Percentiles rank a stretch among this genome's conserved stretches.
These are phyloP conservation scores for Nitzschia palea DNA, from an alignment of 108 stramenopile species.

Conservation along the genomic window DNA sequence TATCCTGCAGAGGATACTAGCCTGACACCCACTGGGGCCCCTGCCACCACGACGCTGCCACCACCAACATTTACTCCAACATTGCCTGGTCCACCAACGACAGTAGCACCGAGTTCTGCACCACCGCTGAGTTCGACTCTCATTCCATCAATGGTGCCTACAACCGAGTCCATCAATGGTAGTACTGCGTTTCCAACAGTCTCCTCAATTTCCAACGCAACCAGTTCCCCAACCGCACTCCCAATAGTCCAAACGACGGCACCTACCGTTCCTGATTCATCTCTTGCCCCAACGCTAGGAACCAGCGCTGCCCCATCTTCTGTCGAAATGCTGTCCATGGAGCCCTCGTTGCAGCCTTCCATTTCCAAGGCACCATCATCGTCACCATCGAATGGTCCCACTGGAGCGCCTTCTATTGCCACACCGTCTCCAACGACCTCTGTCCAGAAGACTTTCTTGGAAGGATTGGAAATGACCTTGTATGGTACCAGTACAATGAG, in stretches of 20 bases:
- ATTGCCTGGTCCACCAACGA: not conserved
- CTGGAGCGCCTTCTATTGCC: not conserved
- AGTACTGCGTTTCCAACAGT: not conserved
- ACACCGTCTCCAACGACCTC: not conserved
- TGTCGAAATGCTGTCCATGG: too few relatives aligned
- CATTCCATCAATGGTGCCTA: not conserved
- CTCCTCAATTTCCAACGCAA: not conserved
- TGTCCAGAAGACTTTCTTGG: not conserved
- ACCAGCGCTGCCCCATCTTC: too few relatives aligned
- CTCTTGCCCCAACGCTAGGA: not conserved
- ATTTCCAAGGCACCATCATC: not conserved
- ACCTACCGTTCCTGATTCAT: not conserved
- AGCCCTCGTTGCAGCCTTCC: not conserved
- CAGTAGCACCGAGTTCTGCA: not conserved
- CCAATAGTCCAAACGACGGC: not conserved
- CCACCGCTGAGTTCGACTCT: not conserved
- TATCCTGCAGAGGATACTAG: not conserved
- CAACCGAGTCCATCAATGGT: not conserved
- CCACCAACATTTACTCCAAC: not conserved
- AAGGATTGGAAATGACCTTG: constrained; percentile 9
- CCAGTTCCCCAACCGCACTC: not conserved
- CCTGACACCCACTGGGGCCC: not conserved
- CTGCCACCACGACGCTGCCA: not conserved
- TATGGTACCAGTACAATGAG: not conserved
- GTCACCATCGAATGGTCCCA: not conserved